Base-by-base conservation (phyloP, 176 grass and related monocot genomes). In the Microstegium vimineum region DNA sequence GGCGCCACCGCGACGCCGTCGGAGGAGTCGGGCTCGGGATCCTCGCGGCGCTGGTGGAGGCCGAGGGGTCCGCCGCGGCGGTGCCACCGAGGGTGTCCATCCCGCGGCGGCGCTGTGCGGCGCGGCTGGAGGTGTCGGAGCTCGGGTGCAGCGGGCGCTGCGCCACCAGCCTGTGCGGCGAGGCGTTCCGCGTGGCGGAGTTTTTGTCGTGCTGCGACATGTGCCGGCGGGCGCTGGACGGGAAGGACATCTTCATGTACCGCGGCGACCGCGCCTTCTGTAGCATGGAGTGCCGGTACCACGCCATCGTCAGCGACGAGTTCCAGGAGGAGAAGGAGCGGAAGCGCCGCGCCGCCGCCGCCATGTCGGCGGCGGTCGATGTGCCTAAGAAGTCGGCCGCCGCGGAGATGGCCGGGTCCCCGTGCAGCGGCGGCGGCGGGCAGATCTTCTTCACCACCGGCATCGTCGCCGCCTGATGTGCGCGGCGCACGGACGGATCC, bases 161-260 rank as follows among this genome's bases (percentile, higher is more conserved):
- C 87, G 37, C 82, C 82, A 89, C 82, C 62, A 76, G 82, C 70
- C 63, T 89, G 14, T 89, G 87, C 52, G 59, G 59, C 59, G 59
- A 36, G 34, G 70, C 80, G 32, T 92, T 86, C 42, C 80, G 70
- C 8, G 87, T 92, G 74, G 90, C 92, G 2, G 94, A 94, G 72
- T 97, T 97, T 76, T 51, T 97, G 32, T 80, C 64, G 42, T 82
- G 68, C 64, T 97, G 95, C 88, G 37, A 91, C 78, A 43, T 92
- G 35, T 97, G 95, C 73, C 36, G 84, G 52, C 91, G 91, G 66
- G 14, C 79, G 59, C 86, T 97, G 8, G 90, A 97, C 47, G 95
- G 92, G 23, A 89, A 89, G 79, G 95, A 97, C 81, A 92, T 97
- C 52, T 97, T 89, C 86, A 97, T 97, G 81, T 97, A 97, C 78